Conservation (phyloP, 1,284 basidiomycete genomes). For the Xanthoconium separans region DNA sequence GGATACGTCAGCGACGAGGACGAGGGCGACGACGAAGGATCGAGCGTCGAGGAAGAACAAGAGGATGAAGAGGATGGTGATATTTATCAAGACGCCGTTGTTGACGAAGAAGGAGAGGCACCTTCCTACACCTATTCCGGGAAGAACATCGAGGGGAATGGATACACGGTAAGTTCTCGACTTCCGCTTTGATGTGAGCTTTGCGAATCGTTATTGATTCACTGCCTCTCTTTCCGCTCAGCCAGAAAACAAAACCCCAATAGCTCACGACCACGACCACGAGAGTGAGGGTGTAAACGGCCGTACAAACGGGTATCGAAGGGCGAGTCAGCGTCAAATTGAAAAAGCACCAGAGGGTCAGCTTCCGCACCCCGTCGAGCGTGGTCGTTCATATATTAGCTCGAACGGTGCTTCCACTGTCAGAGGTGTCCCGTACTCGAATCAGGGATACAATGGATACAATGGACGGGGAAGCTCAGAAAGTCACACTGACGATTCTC, state of each 20-base stretch:
- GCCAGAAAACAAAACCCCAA: conserved; percentile 39
- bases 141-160: conserved; percentile 54
- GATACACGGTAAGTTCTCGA: conserved; percentile 63
- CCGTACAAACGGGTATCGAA: conserved; percentile 37
- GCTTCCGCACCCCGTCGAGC: conserved; percentile 34
- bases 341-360: conserved; percentile 70
- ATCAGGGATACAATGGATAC: conserved; percentile 15
- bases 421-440: conserved; percentile 11
- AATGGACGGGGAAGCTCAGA: conserved; percentile 9
- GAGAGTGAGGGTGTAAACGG: conserved; percentile 10
- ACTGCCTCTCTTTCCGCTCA: conserved; percentile 29
- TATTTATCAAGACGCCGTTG: conserved; percentile 35
- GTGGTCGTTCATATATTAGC: conserved; percentile 11
- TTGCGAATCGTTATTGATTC: conserved; percentile 9
- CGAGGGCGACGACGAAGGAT: conserved; percentile 62
- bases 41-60: conserved; percentile 74
- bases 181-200: not conserved
- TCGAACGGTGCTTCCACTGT: conserved; percentile 22
- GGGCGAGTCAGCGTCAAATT: conserved; percentile 58
- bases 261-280: conserved; percentile 10
- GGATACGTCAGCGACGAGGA: conserved; percentile 84
- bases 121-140: conserved; percentile 50
- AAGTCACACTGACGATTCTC: conserved; percentile 11
- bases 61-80: conserved; percentile 54
- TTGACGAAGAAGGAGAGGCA: conserved; percentile 45